Evolutionary conservation across 2,329 filamentous ascomycete genomes (phyloP), one percentile per base, ranked within the genome.

Genomic region (Macroventuria anomochaeta): DNA sequence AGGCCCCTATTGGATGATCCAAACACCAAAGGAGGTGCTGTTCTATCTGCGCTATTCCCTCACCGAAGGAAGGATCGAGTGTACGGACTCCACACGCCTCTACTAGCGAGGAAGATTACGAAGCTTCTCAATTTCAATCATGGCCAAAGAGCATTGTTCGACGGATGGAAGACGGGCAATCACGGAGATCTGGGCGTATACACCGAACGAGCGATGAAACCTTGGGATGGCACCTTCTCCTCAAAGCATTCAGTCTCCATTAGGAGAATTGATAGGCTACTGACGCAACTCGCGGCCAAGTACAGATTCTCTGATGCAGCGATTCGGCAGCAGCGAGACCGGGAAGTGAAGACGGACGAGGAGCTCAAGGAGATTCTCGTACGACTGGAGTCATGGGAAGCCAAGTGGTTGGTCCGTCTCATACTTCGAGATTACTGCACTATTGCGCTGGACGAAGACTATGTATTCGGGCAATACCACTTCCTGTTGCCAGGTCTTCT

Each of bases 351-450:
- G 8, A 69, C 61, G 1, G 68, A 73, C 18, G 48, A 59, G 2
- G 61, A 68, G 39, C 56, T 73, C 12, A 63, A 62, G 17, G 50
- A 64, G 1, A 62, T 13, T 77, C 91, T 47, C 80, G 83, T 38
- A 21, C 61, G 61, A 23, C 51, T 69, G 2, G 64, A 70, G 38
- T 84, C 90, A 3, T 79, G 80, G 80, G 90, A 96, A 68, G 88
- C 87, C 3, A 96, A 96, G 75, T 97, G 93, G 93, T 80, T 96
- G 10, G 90, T 90, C 81, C 83, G 93, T 3, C 78, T 97, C 25
- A 80, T 96, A 5, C 77, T 96, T 23, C 95, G 96, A 68, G 83
- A 87, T 58, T 90, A 88, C 54, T 80, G 82, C n/a, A 88, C 89
- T 0, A 79, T 93, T 0, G 70, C 82, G 1, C 67, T 96, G 1